Evolutionary conservation across 306 rosid genomes (phyloP).

Genomic region (Glycine latifolia): DNA sequence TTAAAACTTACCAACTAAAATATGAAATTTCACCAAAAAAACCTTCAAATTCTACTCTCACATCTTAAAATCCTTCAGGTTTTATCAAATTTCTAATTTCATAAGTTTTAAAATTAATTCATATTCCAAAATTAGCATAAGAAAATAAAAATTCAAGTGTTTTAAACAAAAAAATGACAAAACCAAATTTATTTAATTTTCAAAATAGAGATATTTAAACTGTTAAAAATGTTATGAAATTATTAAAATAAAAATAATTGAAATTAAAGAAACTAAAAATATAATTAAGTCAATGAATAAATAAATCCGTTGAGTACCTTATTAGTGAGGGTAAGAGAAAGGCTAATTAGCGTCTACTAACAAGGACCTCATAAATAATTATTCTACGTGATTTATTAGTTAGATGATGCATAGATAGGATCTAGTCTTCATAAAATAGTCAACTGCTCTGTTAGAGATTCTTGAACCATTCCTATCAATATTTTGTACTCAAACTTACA

Average conservation of each 20-base stretch:
- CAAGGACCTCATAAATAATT: not conserved
- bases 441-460: conserved; percentile 21
- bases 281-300: not conserved
- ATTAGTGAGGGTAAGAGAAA: too few species aligned
- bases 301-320: not conserved
- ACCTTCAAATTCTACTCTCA: not conserved
- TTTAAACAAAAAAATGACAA: too few species aligned
- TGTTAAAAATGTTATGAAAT: not conserved
- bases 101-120: not conserved
- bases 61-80: not conserved
- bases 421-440: not conserved
- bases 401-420: conserved; percentile 6
- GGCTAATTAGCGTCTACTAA: not conserved
- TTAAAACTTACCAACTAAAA: too few species aligned
- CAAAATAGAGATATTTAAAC: not conserved
- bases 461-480: not conserved
- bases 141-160: too few species aligned
- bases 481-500: not conserved
- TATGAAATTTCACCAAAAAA: too few species aligned
- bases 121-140: not conserved
- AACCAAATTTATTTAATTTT: too few species aligned
- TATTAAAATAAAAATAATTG: not conserved
- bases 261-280: not conserved
- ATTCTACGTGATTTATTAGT: not conserved
- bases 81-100: not conserved